Conservation (phyloP, 1,284 basidiomycete species). For the Heliocybe sulcata region DNA sequence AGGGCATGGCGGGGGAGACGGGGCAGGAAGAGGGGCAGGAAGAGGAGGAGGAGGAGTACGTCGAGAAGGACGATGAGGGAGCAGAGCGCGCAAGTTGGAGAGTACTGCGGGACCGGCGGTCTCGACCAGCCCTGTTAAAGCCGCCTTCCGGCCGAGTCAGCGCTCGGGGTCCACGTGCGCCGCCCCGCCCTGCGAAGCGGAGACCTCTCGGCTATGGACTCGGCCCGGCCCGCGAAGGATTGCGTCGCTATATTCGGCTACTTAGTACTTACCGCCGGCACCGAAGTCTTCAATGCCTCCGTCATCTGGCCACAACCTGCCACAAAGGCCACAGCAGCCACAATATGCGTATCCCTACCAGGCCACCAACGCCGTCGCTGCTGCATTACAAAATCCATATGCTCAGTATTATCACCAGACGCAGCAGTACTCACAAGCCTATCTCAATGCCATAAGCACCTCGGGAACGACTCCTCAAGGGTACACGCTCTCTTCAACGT, state of each 20-base stretch:
- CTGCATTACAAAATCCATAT: neutral
- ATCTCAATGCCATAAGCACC: constrained; percentile 59
- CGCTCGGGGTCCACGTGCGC: neutral
- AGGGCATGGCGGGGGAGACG: neutral
- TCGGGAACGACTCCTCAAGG: constrained; percentile 40
- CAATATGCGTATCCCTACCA: constrained; percentile 1
- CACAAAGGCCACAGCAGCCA: neutral
- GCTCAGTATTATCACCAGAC: neutral
- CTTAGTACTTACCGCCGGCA: neutral
- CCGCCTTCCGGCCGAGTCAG: neutral
- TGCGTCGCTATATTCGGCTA: neutral
- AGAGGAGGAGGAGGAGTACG: neutral
- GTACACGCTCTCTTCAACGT: constrained; percentile 48
- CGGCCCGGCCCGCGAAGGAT: neutral
- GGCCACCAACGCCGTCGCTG: neutral
- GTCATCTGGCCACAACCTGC: neutral
- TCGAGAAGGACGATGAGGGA: too few relatives aligned
- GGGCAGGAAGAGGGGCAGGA: neutral
- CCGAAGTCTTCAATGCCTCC: neutral
- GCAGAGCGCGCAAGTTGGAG: too few relatives aligned
- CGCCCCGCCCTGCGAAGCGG: neutral
- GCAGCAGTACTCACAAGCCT: constrained; percentile 21
- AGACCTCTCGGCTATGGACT: neutral
- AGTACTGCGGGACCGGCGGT: constrained; percentile 1
- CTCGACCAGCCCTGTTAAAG: neutral